Evolutionary conservation across 108 stramenopile genomes (phyloP).

Genomic region (Fistulifera solaris): DNA sequence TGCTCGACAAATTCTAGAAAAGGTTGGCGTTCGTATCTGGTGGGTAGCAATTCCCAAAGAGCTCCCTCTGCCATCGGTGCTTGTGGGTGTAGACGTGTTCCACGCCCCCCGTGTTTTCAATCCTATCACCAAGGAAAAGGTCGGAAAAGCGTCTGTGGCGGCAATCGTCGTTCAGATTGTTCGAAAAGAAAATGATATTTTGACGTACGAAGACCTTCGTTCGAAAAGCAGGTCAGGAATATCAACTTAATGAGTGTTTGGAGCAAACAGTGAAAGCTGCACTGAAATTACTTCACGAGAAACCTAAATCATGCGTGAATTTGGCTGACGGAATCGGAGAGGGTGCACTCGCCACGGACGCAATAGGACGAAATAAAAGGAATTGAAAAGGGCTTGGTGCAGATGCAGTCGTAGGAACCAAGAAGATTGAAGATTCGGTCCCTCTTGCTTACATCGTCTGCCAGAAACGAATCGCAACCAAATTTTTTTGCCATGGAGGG

Average conservation of each 20-base stretch:
- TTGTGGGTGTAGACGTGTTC: constrained; percentile 59
- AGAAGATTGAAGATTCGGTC: constrained; percentile 4
- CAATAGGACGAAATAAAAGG: constrained; percentile 41
- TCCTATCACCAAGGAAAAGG: constrained; percentile 25
- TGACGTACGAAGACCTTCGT: constrained; percentile 41
- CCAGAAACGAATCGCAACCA: constrained; percentile 60
- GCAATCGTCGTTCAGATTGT: constrained; percentile 53
- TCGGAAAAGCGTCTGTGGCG: constrained; percentile 48
- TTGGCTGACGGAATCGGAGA: constrained; percentile 67
- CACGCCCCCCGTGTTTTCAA: constrained; percentile 51
- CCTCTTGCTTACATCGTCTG: constrained; percentile 50
- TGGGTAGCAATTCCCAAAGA: constrained; percentile 39
- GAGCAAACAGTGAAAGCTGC: constrained; percentile 34
- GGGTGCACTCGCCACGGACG: constrained; percentile 28
- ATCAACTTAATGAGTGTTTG: constrained; percentile 34
- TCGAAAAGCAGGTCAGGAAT: constrained; percentile 45
- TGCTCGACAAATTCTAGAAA: constrained; percentile 49
- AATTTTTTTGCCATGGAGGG: constrained; percentile 29
- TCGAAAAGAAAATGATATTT: constrained; percentile 15
- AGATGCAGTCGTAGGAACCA: constrained; percentile 3
- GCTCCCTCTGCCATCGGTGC: constrained; percentile 43
- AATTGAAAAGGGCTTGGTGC: constrained; percentile 10
- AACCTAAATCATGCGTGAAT: constrained; percentile 41
- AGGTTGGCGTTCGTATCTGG: constrained; percentile 44
- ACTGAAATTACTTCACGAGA: constrained; percentile 30